Evolutionary conservation across 202 grass and related monocot species (phyloP).

Genomic region (Zizania palustris): DNA sequence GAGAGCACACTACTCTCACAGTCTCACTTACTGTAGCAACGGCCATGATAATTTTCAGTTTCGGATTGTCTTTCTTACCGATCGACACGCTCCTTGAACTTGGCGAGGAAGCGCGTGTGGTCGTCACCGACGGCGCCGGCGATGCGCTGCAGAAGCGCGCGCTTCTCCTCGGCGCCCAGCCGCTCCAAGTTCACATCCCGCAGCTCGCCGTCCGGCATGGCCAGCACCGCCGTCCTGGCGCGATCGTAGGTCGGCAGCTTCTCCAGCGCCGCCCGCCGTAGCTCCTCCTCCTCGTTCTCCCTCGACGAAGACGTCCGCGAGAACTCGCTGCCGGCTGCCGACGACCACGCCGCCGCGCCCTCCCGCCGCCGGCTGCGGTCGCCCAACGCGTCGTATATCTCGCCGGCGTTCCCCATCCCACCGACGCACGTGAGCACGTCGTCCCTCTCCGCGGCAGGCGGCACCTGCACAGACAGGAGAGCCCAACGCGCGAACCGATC

Average conservation of each 20-base stretch:
- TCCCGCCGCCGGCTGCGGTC: constrained; percentile 52
- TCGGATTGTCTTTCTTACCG: constrained; percentile 17
- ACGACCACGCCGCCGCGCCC: constrained; percentile 50
- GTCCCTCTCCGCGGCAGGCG: no score
- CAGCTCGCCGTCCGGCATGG: constrained; percentile 58
- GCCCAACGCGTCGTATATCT: no score
- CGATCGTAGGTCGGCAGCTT: constrained; percentile 68
- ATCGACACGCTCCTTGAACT: constrained; percentile 66
- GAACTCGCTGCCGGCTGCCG: constrained; percentile 31
- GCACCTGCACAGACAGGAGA: no score
- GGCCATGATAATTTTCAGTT: not conserved
- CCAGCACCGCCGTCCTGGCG: constrained; percentile 45
- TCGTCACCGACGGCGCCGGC: constrained; percentile 51
- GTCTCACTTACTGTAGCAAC: not conserved
- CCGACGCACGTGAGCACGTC: no score
- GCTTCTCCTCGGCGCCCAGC: constrained; percentile 49
- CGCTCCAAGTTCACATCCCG: constrained; percentile 48
- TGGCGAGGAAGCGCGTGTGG: constrained; percentile 50
- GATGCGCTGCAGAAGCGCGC: constrained; percentile 59
- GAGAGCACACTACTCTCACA: not conserved
- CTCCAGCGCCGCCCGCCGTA: constrained; percentile 66
- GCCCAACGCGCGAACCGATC: no score
- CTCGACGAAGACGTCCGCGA: constrained; percentile 40
- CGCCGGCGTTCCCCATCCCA: no score
- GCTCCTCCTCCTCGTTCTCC: constrained; percentile 62